Evolutionary conservation across 78 protist genomes (phyloP).

Genomic region (Salpingoeca rosetta): DNA sequence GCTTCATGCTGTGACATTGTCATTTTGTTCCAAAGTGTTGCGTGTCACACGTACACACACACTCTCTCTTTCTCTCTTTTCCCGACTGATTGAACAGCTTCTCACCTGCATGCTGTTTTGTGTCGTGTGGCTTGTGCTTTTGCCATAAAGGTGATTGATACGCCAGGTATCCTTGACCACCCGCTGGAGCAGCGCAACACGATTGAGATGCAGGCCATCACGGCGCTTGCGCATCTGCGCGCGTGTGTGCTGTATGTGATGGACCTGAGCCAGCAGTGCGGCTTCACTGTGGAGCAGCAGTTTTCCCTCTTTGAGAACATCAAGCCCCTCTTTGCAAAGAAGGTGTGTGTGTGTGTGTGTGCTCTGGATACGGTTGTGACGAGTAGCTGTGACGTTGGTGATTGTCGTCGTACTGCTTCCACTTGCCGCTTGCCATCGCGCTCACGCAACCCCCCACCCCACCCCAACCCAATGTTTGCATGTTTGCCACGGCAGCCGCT

Average conservation of each 20-base stretch:
- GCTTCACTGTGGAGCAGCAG: slow-evolving; percentile 84
- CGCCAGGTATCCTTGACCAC: slow-evolving; percentile 99
- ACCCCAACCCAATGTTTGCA: no score
- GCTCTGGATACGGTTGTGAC: neutral
- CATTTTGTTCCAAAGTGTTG: no score
- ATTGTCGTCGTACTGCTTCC: no score
- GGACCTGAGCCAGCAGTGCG: slow-evolving; percentile 93
- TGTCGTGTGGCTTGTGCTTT: neutral
- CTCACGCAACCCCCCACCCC: no score
- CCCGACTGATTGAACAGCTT: no score
- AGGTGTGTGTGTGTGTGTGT: slow-evolving; percentile 16
- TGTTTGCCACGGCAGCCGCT: slow-evolving; percentile 79
- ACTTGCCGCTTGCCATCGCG: no score
- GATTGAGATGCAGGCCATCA: slow-evolving; percentile 99
- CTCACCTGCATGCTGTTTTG: no score
- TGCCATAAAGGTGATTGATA: slow-evolving; percentile 81
- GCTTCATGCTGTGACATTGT: no score
- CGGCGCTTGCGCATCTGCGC: slow-evolving; percentile 97
- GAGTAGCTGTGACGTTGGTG: neutral
- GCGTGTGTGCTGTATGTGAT: slow-evolving; percentile 83
- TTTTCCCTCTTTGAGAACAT: slow-evolving; percentile 79
- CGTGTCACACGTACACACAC: no score
- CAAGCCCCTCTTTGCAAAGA: slow-evolving; percentile 89
- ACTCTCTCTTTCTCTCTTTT: no score
- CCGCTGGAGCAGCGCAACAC: slow-evolving; percentile 97